Evolutionary conservation across 2,329 filamentous ascomycete genomes (phyloP).

Genomic region (Dryadomyces quercus-mongolicae): DNA sequence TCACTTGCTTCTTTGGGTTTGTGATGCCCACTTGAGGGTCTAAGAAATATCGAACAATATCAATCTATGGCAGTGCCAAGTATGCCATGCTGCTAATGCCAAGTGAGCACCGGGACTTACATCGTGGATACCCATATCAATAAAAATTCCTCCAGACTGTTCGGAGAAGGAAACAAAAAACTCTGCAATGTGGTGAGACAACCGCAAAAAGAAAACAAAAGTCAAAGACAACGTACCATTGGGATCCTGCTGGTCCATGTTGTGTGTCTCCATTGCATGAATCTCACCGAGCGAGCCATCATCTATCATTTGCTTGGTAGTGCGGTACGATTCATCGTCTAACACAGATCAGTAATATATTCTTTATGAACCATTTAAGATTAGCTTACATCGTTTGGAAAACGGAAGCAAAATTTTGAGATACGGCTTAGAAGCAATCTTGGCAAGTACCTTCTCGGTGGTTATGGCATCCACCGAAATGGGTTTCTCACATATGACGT

Average conservation of each 20-base stretch:
- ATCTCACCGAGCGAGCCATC: background rate
- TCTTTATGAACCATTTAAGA: background rate
- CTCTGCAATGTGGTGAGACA: no score
- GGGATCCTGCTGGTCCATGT: background rate
- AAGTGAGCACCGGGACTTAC: background rate
- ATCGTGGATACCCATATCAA: background rate
- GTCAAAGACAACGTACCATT: no score
- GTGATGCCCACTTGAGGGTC: constrained; percentile 8
- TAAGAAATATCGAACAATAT: constrained; percentile 7
- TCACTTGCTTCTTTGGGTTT: constrained; percentile 20
- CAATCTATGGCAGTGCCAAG: background rate
- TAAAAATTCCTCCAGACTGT: background rate
- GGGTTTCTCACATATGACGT: no score
- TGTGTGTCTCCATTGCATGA: background rate
- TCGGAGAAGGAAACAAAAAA: background rate
- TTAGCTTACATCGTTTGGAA: no score
- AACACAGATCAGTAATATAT: background rate
- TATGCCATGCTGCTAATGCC: background rate
- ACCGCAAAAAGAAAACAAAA: no score
- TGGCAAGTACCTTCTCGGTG: no score
- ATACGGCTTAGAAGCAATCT: no score
- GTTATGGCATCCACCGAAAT: no score
- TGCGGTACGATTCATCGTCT: background rate
- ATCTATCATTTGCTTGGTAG: background rate
- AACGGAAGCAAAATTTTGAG: no score